These are phyloP conservation scores for Lodderomyces beijingensis DNA, from an alignment of 1,139 yeast genomes.

Conservation along the genomic window DNA sequence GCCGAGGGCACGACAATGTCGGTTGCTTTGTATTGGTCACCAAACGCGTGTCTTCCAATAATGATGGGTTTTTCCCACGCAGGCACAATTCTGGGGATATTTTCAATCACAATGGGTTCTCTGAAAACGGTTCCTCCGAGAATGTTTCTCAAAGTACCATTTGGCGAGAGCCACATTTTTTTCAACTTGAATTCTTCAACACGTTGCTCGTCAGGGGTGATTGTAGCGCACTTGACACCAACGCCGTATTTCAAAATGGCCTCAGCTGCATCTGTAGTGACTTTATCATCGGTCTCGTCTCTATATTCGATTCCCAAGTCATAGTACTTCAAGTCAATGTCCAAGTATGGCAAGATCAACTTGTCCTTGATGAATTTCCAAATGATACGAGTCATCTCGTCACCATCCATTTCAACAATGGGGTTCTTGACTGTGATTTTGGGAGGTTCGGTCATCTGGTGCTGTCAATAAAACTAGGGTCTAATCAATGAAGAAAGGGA, in stretches of 20 bases:
- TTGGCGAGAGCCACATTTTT: slow-evolving; percentile 97
- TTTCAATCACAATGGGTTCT: slow-evolving; percentile 89
- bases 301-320: slow-evolving; percentile 84
- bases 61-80: slow-evolving; percentile 94
- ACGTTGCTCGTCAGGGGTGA: slow-evolving; percentile 96
- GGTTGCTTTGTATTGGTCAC: slow-evolving; percentile 94
- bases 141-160: slow-evolving; percentile 93
- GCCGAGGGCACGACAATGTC: slow-evolving; percentile 76
- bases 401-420: slow-evolving; percentile 94
- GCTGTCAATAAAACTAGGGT: background rate
- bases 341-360: slow-evolving; percentile 78
- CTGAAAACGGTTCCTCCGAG: slow-evolving; percentile 96
- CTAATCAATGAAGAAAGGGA: too few species aligned
- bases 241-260: slow-evolving; percentile 88
- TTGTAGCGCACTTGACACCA: slow-evolving; percentile 95
- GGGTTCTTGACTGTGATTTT: slow-evolving; percentile 85
- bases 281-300: slow-evolving; percentile 82
- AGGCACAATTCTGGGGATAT: slow-evolving; percentile 85
- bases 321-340: slow-evolving; percentile 85
- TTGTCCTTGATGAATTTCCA: slow-evolving; percentile 83
- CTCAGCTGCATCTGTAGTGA: slow-evolving; percentile 84
- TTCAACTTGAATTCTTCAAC: slow-evolving; percentile 85
- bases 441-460: slow-evolving; percentile 9
- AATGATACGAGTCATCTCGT: slow-evolving; percentile 91
- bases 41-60: slow-evolving; percentile 96